A percentile compares a stretch with the other conserved stretches of the same genome.
Conservation (phyloP, 768 basidiomycete species). For the Leucocoprinus birnbaumii region DNA sequence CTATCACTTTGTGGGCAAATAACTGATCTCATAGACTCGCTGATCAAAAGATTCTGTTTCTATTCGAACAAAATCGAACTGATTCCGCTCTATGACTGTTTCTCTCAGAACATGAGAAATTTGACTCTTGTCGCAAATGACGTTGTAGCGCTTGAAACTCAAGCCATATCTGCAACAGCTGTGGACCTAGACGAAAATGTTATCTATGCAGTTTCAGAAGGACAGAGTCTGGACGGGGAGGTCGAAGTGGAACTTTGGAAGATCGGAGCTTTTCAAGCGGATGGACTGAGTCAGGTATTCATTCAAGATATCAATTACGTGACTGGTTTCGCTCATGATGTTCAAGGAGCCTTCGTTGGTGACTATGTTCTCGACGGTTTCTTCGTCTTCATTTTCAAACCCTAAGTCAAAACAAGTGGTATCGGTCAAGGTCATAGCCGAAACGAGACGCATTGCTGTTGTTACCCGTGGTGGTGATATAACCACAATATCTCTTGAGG, state of each 20-base stretch:
- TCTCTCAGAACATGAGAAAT: slow-evolving; percentile 48
- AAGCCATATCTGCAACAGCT: slow-evolving; percentile 42
- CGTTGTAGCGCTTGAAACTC: slow-evolving; percentile 22
- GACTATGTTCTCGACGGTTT: slow-evolving; percentile 34
- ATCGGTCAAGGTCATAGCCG: slow-evolving; percentile 67
- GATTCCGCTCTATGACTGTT: neutral
- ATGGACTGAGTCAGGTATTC: neutral
- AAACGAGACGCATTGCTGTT: slow-evolving; percentile 61
- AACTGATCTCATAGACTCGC: slow-evolving; percentile 14
- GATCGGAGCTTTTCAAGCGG: slow-evolving; percentile 18
- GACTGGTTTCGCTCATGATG: neutral
- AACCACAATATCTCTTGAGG: slow-evolving; percentile 56
- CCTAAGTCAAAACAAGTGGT: slow-evolving; percentile 43
- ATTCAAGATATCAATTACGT: neutral
- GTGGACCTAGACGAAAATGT: slow-evolving; percentile 65
- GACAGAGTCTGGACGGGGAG: slow-evolving; percentile 39
- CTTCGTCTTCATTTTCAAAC: slow-evolving; percentile 23
- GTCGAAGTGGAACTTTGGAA: slow-evolving; percentile 62
- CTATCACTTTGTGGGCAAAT: slow-evolving; percentile 15
- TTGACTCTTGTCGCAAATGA: slow-evolving; percentile 39
- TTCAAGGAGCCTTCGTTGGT: slow-evolving; percentile 22
- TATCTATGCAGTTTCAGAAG: slow-evolving; percentile 58
- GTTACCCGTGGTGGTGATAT: slow-evolving; percentile 85
- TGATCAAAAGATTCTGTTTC: slow-evolving; percentile 14
- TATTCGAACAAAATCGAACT: neutral